Conservation (phyloP, 2,329 filamentous ascomycete genomes). For the Aspergillus tamarii region DNA sequence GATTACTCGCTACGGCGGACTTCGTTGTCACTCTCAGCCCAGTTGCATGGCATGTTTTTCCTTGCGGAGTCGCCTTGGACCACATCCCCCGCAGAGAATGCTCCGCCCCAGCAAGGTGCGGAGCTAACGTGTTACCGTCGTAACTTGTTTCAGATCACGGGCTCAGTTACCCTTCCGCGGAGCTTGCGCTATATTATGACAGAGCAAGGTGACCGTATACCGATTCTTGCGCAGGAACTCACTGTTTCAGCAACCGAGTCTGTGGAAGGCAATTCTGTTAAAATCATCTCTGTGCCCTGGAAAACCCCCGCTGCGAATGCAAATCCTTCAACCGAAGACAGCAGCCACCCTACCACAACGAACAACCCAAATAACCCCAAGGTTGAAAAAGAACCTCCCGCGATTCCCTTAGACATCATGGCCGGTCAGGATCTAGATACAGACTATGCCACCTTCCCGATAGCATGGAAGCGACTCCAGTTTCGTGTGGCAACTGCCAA, state of each 20-base stretch:
- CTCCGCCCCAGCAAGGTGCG: conserved; percentile 55
- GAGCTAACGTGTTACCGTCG: conserved; percentile 95
- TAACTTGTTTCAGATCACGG: conserved; percentile 95
- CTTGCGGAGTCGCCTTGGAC: conserved; percentile 67
- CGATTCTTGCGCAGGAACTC: conserved; percentile 81
- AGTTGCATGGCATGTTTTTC: conserved; percentile 72
- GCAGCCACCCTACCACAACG: conserved; percentile 21
- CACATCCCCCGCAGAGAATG: conserved; percentile 57
- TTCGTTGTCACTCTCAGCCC: conserved; percentile 61
- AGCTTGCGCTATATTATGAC: conserved; percentile 78
- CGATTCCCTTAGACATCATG: conserved; percentile 72
- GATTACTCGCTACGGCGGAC: conserved; percentile 62
- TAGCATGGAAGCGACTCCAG: conserved; percentile 91
- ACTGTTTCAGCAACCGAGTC: conserved; percentile 92
- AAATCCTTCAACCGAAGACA: conserved; percentile 51
- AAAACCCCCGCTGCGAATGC: conserved; percentile 82
- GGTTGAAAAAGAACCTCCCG: conserved; percentile 81
- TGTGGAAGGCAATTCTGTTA: conserved; percentile 87
- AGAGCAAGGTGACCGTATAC: conserved; percentile 81
- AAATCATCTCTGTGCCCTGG: conserved; percentile 96
- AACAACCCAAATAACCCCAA: conserved; percentile 51
- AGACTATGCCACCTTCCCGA: conserved; percentile 86
- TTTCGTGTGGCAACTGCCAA: conserved; percentile 96
- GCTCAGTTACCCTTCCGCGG: conserved; percentile 79
- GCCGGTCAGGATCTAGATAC: conserved; percentile 72